phyloP scores from a whole-genome alignment of 225 moss, liverwort and hornwort genomes.

The Rhytidiadelphus loreus region DNA sequence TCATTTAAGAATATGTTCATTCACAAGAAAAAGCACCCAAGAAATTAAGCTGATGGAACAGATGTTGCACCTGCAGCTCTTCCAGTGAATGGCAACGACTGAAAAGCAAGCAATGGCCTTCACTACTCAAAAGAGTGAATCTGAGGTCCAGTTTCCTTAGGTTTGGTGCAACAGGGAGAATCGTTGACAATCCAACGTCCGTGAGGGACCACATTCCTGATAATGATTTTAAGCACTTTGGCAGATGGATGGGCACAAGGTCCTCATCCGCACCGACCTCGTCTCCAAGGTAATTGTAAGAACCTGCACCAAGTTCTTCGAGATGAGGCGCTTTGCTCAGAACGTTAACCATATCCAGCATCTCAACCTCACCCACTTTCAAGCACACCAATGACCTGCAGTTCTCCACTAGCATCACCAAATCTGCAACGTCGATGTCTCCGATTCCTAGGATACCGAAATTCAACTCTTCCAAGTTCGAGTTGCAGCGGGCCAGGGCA shows the following conservation, averaged over 20 bases:
- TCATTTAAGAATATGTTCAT: background rate
- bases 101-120: constrained; percentile 54
- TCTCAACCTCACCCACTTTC: constrained; percentile 68
- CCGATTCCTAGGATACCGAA: constrained; percentile 34
- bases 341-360: constrained; percentile 44
- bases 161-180: constrained; percentile 39
- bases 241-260: constrained; percentile 7
- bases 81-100: constrained; percentile 55
- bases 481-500: constrained; percentile 37
- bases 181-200: constrained; percentile 37
- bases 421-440: constrained; percentile 30
- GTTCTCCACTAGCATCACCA: constrained; percentile 56
- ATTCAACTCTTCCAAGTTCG: constrained; percentile 60
- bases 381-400: constrained; percentile 67
- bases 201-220: constrained; percentile 57
- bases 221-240: constrained; percentile 24
- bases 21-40: background rate
- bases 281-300: constrained; percentile 27
- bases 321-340: constrained; percentile 26
- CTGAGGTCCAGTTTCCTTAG: constrained; percentile 67
- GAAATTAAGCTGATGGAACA: background rate
- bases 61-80: constrained; percentile 46
- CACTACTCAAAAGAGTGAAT: constrained; percentile 37
- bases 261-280: background rate
- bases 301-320: constrained; percentile 66